A percentile compares a stretch with the other conserved stretches of the same genome.
Conservation (phyloP, 2,329 filamentous ascomycete species). For the Fusarium sulawesiense region DNA sequence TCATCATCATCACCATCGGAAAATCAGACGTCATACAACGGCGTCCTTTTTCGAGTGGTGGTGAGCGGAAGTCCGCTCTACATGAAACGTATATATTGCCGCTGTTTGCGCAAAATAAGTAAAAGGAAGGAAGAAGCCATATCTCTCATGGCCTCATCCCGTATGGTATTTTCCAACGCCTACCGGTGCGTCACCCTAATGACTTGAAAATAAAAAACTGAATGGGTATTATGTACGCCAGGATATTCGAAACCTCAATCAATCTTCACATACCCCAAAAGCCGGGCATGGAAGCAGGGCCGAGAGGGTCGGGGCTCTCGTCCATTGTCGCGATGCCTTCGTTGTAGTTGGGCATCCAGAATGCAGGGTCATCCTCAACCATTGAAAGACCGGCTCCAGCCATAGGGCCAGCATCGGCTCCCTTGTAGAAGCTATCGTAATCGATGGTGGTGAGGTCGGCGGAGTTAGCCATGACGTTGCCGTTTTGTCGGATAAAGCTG, state of each 20-base stretch:
- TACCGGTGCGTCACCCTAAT: constrained; percentile 41
- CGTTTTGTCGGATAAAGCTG: constrained; percentile 59
- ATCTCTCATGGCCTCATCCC: constrained; percentile 31
- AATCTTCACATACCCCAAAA: constrained; percentile 53
- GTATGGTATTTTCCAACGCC: constrained; percentile 45
- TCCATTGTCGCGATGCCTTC: constrained; percentile 52
- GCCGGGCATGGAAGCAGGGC: constrained; percentile 47
- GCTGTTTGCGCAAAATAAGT: constrained; percentile 41
- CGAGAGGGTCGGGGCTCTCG: constrained; percentile 52
- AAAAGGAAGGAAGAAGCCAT: constrained; percentile 34
- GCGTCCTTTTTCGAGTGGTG: constrained; percentile 11
- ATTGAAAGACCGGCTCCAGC: constrained; percentile 58
- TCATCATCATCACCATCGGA: constrained; percentile 42
- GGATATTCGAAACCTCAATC: constrained; percentile 36
- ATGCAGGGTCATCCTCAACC: constrained; percentile 63
- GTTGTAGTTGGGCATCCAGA: constrained; percentile 62
- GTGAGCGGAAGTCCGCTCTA: constrained; percentile 37
- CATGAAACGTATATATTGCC: constrained; percentile 46
- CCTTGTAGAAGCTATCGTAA: constrained; percentile 67
- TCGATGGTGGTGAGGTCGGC: constrained; percentile 64
- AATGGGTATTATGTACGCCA: constrained; percentile 50
- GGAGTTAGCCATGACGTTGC: constrained; percentile 55
- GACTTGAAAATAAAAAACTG: constrained; percentile 44
- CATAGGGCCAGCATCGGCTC: constrained; percentile 54
- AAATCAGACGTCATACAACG: constrained; percentile 5